Base-by-base conservation (phyloP, 805 yeast species). In the Barnettozyma sucrosica region DNA sequence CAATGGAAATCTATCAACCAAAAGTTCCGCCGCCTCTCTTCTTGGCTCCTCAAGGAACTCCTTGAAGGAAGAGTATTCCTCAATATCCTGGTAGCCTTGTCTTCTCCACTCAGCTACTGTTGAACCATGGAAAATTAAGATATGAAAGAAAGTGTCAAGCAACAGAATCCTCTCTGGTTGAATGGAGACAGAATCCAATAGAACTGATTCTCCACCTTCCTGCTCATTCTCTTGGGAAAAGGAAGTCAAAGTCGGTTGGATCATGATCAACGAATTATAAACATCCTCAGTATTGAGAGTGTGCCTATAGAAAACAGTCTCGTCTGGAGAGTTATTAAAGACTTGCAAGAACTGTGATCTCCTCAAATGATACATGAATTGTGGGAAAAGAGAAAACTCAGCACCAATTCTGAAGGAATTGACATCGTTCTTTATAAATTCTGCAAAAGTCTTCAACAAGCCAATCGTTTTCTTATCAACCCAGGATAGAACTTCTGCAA, bases 301-400 rank as follows among this genome's bases (percentile, higher is more conserved):
- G 56, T 81, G 87, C 58, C 86, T 73, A 50, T 79, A 74, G 59
- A 74, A 82, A 16, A 80, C 72, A 6, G 89, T 80, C 62, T 82
- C 89, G 65, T 82, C 89, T 0, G 89, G 89, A 1, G 87, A 81
- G 55, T 77, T 79, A 58, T 80, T 80, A 66, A 82, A 82, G 18
- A 82, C 80, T 55, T 79, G 81, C 33, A 82, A 69, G 57, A 83
- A 80, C 45, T 75, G 81, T 1, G 86, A 80, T 55, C 89, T 72
- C 62, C 87, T 70, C 60, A 82, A 70, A 61, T 82, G 83, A 62
- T 77, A 82, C 65, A 82, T 68, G 62, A 81, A 82, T 59, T 81
- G 87, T 7, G 89, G 88, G 49, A 79, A 74, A 57, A 80, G 63
- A 25, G 79, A 72, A 56, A 77, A 73, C 32, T 68, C 66, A 11